These are phyloP conservation scores for Phytophthora sp. DNA, from an alignment of 352 stramenopile species.

Conservation along the genomic window DNA sequence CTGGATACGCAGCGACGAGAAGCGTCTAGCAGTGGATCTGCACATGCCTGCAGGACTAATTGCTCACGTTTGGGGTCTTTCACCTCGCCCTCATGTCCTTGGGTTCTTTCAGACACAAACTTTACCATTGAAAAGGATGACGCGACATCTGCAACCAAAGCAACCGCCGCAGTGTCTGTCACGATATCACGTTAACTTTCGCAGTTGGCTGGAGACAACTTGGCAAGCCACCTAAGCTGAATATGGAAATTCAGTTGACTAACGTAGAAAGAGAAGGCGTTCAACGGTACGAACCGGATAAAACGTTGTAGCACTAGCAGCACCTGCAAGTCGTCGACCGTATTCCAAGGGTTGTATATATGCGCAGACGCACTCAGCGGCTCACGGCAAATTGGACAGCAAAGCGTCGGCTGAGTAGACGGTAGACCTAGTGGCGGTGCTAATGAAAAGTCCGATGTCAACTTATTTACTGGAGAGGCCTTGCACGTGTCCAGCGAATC, in stretches of 20 bases:
- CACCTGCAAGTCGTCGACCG: conserved; percentile 1
- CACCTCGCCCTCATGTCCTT: neutral
- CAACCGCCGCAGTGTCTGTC: neutral
- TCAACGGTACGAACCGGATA: conserved; percentile 4
- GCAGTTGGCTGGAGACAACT: neutral
- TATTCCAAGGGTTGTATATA: neutral
- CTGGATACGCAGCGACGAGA: neutral
- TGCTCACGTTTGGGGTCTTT: neutral
- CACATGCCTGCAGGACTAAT: neutral
- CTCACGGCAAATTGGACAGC: conserved; percentile 8
- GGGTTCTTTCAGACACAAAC: neutral
- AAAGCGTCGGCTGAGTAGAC: neutral
- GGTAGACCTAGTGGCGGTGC: neutral
- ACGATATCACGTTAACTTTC: neutral
- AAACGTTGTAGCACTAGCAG: conserved; percentile 13
- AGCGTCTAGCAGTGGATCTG: neutral
- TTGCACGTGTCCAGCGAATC: too few species aligned
- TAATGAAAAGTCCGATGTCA: too few species aligned
- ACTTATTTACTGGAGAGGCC: too few species aligned
- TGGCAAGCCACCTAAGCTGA: conserved; percentile 10
- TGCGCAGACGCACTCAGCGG: neutral
- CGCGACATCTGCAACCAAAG: conserved; percentile 2
- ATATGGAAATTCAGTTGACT: conserved; percentile 11
- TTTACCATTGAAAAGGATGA: conserved; percentile 2
- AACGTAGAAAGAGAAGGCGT: conserved; percentile 17